Evolutionary conservation across 1,139 yeast genomes (phyloP).

Genomic region (Hansenula anomala): DNA sequence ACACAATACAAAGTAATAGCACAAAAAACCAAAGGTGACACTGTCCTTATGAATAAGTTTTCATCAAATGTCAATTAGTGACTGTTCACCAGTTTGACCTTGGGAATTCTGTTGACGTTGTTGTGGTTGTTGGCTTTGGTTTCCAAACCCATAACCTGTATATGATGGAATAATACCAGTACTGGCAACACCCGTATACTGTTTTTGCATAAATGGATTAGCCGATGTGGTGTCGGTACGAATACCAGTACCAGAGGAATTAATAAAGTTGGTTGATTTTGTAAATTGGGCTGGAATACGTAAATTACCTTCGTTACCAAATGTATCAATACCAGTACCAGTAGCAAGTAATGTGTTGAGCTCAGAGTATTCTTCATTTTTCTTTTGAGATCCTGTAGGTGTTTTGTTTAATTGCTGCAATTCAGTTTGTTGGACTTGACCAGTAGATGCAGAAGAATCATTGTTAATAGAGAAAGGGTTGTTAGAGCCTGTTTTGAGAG

Average conservation of each 20-base stretch:
- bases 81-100: constrained; percentile 22
- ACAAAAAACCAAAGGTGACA: too few relatives aligned
- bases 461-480: constrained; percentile 76
- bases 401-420: constrained; percentile 31
- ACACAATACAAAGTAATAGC: too few relatives aligned
- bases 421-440: background rate
- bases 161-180: constrained; percentile 56
- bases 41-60: too few relatives aligned
- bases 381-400: constrained; percentile 41
- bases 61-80: constrained; percentile 21
- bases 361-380: constrained; percentile 58
- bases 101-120: constrained; percentile 31
- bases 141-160: constrained; percentile 95
- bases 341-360: constrained; percentile 74
- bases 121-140: constrained; percentile 38
- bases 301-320: constrained; percentile 87
- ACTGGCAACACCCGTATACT: constrained; percentile 70
- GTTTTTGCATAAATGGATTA: constrained; percentile 69
- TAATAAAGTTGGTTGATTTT: constrained; percentile 70
- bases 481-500: constrained; percentile 66
- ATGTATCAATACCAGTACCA: constrained; percentile 93
- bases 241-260: constrained; percentile 84
- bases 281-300: constrained; percentile 95
- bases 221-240: constrained; percentile 43
- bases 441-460: background rate